Conservation (phyloP, 768 basidiomycete species). For the Tylopilus cervinicoccineus region DNA sequence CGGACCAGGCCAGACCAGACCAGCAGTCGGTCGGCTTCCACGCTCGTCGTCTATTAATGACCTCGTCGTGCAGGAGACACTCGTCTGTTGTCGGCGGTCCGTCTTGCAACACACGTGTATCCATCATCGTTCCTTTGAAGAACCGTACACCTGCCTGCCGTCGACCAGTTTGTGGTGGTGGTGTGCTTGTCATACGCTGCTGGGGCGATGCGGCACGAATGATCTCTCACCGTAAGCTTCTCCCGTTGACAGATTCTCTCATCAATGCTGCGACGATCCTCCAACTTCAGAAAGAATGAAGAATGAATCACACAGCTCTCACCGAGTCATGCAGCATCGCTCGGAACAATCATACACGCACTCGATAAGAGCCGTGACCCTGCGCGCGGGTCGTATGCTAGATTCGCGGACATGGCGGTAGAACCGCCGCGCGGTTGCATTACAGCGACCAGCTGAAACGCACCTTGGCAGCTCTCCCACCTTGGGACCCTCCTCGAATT, state of each 20-base stretch:
- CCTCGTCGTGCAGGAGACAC: constrained; percentile 1
- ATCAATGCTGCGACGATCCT: constrained; percentile 4
- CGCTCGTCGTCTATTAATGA: constrained; percentile 5
- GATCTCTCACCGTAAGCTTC: background rate
- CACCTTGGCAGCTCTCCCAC: background rate
- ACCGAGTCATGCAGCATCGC: background rate
- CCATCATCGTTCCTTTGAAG: constrained; percentile 1
- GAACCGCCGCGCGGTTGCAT: background rate
- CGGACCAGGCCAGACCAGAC: too few relatives aligned
- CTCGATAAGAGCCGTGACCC: background rate
- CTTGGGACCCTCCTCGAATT: too few relatives aligned
- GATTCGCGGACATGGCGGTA: constrained; percentile 2
- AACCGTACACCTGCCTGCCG: too few relatives aligned
- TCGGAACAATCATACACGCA: background rate
- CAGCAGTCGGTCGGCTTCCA: too few relatives aligned
- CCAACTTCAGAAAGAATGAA: background rate
- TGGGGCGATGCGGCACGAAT: too few relatives aligned
- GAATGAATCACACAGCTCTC: too few relatives aligned
- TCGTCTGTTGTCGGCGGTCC: constrained; percentile 6
- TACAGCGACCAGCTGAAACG: background rate
- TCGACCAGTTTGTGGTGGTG: too few relatives aligned
- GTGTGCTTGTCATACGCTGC: too few relatives aligned
- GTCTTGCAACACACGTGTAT: constrained; percentile 16
- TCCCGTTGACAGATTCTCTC: constrained; percentile 1
- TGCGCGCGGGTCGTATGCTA: background rate